Evolutionary conservation across 176 grass and related monocot genomes (phyloP).

Genomic region (Musa itinerans): DNA sequence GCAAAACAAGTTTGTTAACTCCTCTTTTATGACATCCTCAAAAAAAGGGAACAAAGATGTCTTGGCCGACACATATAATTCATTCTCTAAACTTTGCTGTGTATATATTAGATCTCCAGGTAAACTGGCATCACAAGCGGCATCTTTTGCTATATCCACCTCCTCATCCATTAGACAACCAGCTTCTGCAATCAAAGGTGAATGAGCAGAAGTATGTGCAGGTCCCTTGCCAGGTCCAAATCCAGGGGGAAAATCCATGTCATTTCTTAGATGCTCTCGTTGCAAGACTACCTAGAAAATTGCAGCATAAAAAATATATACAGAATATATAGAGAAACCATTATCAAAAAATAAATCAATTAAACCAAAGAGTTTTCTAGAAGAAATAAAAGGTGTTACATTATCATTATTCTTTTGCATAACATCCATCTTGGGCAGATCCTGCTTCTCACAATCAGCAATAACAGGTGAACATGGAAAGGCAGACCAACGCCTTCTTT

Average conservation of each 20-base stretch:
- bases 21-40: conserved; percentile 7
- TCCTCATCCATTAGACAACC: conserved; percentile 5
- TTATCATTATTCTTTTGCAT: conserved; percentile 31
- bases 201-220: conserved; percentile 23
- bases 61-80: conserved; percentile 7
- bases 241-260: conserved; percentile 66
- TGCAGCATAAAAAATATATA: conserved; percentile 11
- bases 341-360: conserved; percentile 8
- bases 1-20: conserved; percentile 11
- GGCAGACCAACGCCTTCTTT: conserved; percentile 33
- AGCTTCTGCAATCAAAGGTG: conserved; percentile 15
- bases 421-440: conserved; percentile 25
- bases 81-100: conserved; percentile 34
- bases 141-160: conserved; percentile 11
- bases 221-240: conserved; percentile 41
- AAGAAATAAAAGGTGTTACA: not conserved
- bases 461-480: conserved; percentile 19
- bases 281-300: conserved; percentile 39
- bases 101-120: conserved; percentile 24
- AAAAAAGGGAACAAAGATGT: conserved; percentile 4
- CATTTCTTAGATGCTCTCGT: conserved; percentile 22
- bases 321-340: conserved; percentile 19
- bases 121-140: conserved; percentile 24
- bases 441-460: conserved; percentile 17
- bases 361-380: not conserved